Percentiles rank a stretch among this genome's conserved stretches.
Conservation (phyloP, 2,329 filamentous ascomycete genomes). For the Scedosporium apiospermum region DNA sequence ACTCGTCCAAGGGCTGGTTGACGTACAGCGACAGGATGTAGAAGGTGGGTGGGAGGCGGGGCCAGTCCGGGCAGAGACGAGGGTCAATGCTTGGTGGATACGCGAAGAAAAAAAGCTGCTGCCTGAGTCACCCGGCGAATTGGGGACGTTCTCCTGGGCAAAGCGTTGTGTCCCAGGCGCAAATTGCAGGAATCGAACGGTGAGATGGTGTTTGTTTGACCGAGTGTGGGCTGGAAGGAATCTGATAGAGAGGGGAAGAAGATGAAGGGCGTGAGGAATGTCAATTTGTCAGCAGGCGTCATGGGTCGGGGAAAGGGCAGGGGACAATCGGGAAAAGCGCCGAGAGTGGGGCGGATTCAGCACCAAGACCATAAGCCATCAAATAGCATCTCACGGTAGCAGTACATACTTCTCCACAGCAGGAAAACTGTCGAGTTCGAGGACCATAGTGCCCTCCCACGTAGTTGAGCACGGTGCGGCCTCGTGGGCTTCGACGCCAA, state of each 20-base stretch:
- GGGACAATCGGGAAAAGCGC: background rate
- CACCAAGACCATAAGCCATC: no score
- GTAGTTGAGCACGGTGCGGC: no score
- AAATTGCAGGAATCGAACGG: background rate
- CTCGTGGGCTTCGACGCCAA: no score
- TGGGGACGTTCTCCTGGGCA: background rate
- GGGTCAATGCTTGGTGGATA: background rate
- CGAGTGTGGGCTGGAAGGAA: conserved; percentile 7
- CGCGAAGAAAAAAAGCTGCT: background rate
- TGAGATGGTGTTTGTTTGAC: conserved; percentile 1
- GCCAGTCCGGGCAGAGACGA: background rate
- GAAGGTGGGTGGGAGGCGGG: background rate
- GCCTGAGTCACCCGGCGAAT: conserved; percentile 6
- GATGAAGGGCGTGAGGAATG: conserved; percentile 6
- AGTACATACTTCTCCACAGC: background rate
- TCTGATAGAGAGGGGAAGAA: conserved; percentile 10
- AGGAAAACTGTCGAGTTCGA: background rate
- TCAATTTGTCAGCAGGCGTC: conserved; percentile 13
- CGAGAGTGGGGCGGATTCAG: background rate
- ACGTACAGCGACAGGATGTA: background rate
- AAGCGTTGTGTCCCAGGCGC: background rate
- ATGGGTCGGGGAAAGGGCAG: background rate
- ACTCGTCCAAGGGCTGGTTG: background rate
- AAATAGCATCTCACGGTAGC: no score
- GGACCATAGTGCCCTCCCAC: no score